A percentile compares a stretch with the other conserved stretches of the same genome.
phyloP scores from a whole-genome alignment of 805 yeast species.

The Wickerhamomyces rabaulensis region DNA sequence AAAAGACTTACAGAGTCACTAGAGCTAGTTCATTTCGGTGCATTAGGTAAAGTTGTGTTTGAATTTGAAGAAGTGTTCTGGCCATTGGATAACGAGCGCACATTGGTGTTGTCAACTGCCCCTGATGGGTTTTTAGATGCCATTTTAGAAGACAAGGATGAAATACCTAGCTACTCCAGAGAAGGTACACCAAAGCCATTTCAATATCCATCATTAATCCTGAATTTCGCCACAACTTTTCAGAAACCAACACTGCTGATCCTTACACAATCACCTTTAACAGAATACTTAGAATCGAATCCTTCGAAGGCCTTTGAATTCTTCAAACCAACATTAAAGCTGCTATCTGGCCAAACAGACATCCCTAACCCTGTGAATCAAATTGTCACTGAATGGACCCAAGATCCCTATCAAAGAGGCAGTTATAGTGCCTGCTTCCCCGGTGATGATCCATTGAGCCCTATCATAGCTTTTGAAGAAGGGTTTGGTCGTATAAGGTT shows the following conservation, averaged over 20 bases:
- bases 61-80: slow-evolving; percentile 64
- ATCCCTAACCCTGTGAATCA: slow-evolving; percentile 36
- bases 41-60: slow-evolving; percentile 67
- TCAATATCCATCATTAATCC: slow-evolving; percentile 55
- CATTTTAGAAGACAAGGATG: slow-evolving; percentile 6
- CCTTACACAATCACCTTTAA: slow-evolving; percentile 68
- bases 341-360: slow-evolving; percentile 9
- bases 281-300: slow-evolving; percentile 48
- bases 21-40: slow-evolving; percentile 50
- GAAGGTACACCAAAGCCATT: slow-evolving; percentile 36
- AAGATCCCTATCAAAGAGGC: slow-evolving; percentile 74
- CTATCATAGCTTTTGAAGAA: slow-evolving; percentile 54
- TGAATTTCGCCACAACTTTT: slow-evolving; percentile 50
- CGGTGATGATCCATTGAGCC: slow-evolving; percentile 63
- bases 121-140: slow-evolving; percentile 17
- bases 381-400: slow-evolving; percentile 69
- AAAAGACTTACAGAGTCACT: slow-evolving; percentile 37
- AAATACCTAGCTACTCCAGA: background rate
- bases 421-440: slow-evolving; percentile 71
- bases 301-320: slow-evolving; percentile 52
- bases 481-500: slow-evolving; percentile 62
- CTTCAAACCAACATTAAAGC: slow-evolving; percentile 39
- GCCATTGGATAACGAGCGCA: slow-evolving; percentile 47
- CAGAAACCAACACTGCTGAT: slow-evolving; percentile 52
- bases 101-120: slow-evolving; percentile 39